These are phyloP conservation scores for Trametopsis cervina DNA, from an alignment of 768 basidiomycete genomes.

Conservation along the genomic window DNA sequence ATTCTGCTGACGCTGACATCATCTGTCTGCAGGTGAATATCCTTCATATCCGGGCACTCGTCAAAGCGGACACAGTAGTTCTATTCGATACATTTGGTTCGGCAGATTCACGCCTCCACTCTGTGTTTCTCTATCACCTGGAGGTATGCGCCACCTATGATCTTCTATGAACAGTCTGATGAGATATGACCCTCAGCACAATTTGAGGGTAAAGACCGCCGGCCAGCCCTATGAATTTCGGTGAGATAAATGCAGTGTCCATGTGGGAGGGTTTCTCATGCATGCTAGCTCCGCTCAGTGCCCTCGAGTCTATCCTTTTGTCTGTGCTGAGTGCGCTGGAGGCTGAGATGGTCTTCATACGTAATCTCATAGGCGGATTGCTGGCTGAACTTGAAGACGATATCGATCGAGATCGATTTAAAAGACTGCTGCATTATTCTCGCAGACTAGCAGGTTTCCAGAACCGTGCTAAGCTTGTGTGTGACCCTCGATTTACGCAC, in stretches of 20 bases:
- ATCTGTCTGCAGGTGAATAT: constrained; percentile 70
- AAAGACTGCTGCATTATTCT: constrained; percentile 86
- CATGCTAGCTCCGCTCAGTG: constrained; percentile 40
- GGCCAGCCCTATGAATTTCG: constrained; percentile 85
- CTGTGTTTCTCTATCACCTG: constrained; percentile 81
- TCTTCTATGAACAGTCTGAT: constrained; percentile 10
- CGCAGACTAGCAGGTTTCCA: constrained; percentile 84
- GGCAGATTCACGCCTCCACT: constrained; percentile 78
- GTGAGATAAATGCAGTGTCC: constrained; percentile 30
- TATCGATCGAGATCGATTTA: constrained; percentile 93
- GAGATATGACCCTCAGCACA: constrained; percentile 47
- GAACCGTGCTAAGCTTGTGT: constrained; percentile 79
- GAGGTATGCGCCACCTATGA: constrained; percentile 41
- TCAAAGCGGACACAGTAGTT: constrained; percentile 88
- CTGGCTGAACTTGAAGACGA: constrained; percentile 92
- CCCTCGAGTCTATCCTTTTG: constrained; percentile 86
- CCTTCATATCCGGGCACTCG: constrained; percentile 88
- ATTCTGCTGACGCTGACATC: no score
- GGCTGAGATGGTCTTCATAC: constrained; percentile 93
- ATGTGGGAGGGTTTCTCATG: constrained; percentile 13
- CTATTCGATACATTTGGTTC: constrained; percentile 92
- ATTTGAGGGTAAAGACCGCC: constrained; percentile 64
- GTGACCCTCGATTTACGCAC: constrained; percentile 13
- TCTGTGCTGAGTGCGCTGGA: constrained; percentile 91
- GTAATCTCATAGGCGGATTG: constrained; percentile 83